These are phyloP conservation scores for Jacaranda mimosifolia DNA, from an alignment of 257 asterid genomes.

Conservation along the genomic window DNA sequence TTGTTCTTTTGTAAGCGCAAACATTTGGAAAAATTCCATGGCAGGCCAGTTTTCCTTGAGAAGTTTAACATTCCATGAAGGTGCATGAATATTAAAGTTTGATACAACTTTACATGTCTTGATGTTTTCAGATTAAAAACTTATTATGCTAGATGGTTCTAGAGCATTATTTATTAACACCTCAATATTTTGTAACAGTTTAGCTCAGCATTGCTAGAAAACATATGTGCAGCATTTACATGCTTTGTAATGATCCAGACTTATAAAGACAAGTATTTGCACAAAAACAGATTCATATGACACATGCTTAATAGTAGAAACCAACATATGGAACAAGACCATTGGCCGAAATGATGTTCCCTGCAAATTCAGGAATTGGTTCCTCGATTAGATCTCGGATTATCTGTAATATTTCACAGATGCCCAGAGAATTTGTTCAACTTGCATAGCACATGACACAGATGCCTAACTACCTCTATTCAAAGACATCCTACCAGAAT, in stretches of 20 bases:
- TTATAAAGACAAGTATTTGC: not conserved
- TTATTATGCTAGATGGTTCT: not conserved
- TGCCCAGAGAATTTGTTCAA: not conserved
- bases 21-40: constrained; percentile 9
- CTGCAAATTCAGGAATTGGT: not conserved
- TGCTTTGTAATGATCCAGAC: not conserved
- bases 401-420: not conserved
- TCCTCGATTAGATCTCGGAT: not conserved
- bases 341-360: not conserved
- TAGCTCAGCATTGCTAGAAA: not conserved
- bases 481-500: not conserved
- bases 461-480: not conserved
- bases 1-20: constrained; percentile 12
- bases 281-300: not conserved
- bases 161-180: not conserved
- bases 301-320: not conserved
- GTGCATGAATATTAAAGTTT: not conserved
- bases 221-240: not conserved
- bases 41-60: constrained; percentile 18
- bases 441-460: not conserved
- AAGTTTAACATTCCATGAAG: constrained; percentile 6
- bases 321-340: not conserved
- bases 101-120: not conserved
- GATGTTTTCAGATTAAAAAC: not conserved
- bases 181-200: not conserved